Evolutionary conservation across 2,329 filamentous ascomycete genomes (phyloP).

Genomic region (Cercospora sp.): DNA sequence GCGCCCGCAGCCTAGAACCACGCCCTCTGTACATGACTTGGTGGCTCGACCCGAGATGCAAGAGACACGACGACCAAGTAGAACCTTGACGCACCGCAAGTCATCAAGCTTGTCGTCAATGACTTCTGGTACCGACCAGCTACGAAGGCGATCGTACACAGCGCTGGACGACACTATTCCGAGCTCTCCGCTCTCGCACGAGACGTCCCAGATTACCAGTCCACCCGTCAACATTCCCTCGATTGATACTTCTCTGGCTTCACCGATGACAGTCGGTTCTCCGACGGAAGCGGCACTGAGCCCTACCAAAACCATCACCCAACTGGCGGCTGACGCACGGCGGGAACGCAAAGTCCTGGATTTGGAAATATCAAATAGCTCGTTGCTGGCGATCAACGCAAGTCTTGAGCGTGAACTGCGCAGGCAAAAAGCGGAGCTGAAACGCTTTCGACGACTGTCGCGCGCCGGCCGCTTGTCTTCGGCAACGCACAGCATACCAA

Average conservation of each 20-base stretch:
- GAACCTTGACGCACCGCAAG: slow-evolving; percentile 30
- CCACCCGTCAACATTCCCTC: slow-evolving; percentile 26
- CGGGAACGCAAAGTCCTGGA: slow-evolving; percentile 94
- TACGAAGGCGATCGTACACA: slow-evolving; percentile 37
- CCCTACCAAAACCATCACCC: slow-evolving; percentile 58
- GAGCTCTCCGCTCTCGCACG: slow-evolving; percentile 28
- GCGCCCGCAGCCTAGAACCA: slow-evolving; percentile 26
- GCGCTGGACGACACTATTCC: slow-evolving; percentile 22
- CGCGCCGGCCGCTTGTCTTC: slow-evolving; percentile 73
- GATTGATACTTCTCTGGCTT: slow-evolving; percentile 34
- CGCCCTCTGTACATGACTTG: slow-evolving; percentile 14
- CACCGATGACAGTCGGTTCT: slow-evolving; percentile 17
- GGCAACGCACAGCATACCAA: slow-evolving; percentile 37
- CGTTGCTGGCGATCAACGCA: slow-evolving; percentile 89
- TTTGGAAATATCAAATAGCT: slow-evolving; percentile 94
- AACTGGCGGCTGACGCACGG: slow-evolving; percentile 82
- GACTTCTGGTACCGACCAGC: slow-evolving; percentile 42
- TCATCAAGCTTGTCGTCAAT: slow-evolving; percentile 49
- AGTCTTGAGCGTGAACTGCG: slow-evolving; percentile 87
- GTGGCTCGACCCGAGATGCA: not conserved
- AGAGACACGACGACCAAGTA: slow-evolving; percentile 19
- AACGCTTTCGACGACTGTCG: slow-evolving; percentile 81
- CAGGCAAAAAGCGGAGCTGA: slow-evolving; percentile 85
- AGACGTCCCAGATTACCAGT: slow-evolving; percentile 23
- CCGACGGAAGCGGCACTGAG: slow-evolving; percentile 33